Conservation (phyloP, 371 early-diverging fungal genomes). For the Apophysomyces variabilis region DNA sequence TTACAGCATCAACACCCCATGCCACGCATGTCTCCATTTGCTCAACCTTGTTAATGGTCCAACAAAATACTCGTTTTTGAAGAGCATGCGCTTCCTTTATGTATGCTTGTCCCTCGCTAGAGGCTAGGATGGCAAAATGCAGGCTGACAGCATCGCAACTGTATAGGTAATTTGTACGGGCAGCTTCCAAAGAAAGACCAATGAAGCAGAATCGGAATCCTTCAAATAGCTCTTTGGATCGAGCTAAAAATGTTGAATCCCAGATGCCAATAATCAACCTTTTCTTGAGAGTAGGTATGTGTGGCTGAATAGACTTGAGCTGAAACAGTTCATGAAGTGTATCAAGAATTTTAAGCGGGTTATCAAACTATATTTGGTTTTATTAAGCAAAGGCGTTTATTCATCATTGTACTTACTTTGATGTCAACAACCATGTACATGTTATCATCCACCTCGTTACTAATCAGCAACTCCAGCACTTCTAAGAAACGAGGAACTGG, state of each 20-base stretch:
- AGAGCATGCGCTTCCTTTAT: conserved; percentile 55
- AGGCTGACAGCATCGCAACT: conserved; percentile 58
- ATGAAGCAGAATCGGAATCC: conserved; percentile 58
- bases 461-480: conserved; percentile 57
- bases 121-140: conserved; percentile 53
- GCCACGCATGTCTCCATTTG: conserved; percentile 54
- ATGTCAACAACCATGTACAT: conserved; percentile 68
- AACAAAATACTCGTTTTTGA: conserved; percentile 55
- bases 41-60: conserved; percentile 63
- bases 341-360: conserved; percentile 51
- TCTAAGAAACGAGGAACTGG: conserved; percentile 60
- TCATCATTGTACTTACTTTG: conserved; percentile 45
- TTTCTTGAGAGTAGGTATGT: conserved; percentile 33
- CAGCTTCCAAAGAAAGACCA: conserved; percentile 56
- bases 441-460: conserved; percentile 46
- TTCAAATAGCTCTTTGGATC: conserved; percentile 47
- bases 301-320: not conserved
- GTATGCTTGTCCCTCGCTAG: conserved; percentile 51
- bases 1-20: conserved; percentile 59
- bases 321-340: conserved; percentile 36
- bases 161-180: conserved; percentile 53
- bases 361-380: conserved; percentile 45
- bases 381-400: not conserved
- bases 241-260: conserved; percentile 59
- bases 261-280: conserved; percentile 68